phyloP scores from a whole-genome alignment of 345 rosid species.

The Eutrema heterophyllum region DNA sequence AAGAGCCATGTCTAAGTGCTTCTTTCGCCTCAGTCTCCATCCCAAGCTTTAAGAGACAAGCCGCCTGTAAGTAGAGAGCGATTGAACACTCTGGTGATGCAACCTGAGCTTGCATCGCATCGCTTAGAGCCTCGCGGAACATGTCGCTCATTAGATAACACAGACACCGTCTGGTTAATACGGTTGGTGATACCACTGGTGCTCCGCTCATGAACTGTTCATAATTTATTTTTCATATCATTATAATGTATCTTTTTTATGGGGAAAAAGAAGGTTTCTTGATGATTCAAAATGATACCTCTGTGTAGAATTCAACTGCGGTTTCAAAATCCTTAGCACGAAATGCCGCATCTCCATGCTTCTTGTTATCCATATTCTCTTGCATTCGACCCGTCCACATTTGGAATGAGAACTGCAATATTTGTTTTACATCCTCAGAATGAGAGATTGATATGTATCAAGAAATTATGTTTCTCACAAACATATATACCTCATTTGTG shows the following conservation, averaged over 20 bases:
- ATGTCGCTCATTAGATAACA: slow-evolving; percentile 68
- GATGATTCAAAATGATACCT: slow-evolving; percentile 35
- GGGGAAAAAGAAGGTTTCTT: background rate
- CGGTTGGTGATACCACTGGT: slow-evolving; percentile 86
- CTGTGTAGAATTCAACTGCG: slow-evolving; percentile 76
- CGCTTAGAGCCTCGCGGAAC: slow-evolving; percentile 80
- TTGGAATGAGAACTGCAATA: slow-evolving; percentile 84
- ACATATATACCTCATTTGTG: slow-evolving; percentile 65
- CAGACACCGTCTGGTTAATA: slow-evolving; percentile 79
- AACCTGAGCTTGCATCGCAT: slow-evolving; percentile 85
- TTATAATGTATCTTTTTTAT: background rate
- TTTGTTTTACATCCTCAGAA: background rate
- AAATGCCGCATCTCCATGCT: slow-evolving; percentile 87
- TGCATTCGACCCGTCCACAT: slow-evolving; percentile 98
- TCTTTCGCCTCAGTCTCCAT: slow-evolving; percentile 85
- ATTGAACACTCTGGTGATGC: slow-evolving; percentile 80
- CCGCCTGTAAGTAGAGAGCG: slow-evolving; percentile 80
- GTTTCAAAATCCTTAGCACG: slow-evolving; percentile 75
- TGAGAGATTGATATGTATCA: background rate
- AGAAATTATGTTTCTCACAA: background rate
- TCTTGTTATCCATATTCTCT: slow-evolving; percentile 83
- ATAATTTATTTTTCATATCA: background rate
- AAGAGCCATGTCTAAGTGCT: slow-evolving; percentile 74
- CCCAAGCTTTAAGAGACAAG: slow-evolving; percentile 80
- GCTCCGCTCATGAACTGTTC: slow-evolving; percentile 81